Base-by-base conservation (phyloP, 495 filamentous ascomycete species). In the Clohesyomyces aquaticus region DNA sequence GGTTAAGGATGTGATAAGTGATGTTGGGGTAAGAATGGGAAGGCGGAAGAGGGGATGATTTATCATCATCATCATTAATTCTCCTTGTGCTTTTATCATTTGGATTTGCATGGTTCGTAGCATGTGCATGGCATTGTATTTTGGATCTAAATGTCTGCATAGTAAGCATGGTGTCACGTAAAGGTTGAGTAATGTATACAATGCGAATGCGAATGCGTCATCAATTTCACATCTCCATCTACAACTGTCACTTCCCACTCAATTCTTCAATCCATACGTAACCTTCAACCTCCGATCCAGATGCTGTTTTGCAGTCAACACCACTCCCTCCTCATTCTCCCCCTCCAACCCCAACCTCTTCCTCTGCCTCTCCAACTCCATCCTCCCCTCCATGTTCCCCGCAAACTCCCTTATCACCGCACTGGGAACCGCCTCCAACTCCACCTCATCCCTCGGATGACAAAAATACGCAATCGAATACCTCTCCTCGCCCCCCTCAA, bases 381-480 rank as follows among this genome's bases (percentile, higher is more conserved):
- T 70, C 73, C 65, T 66, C 64, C 19, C 68, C 59, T 29, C 27
- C 58, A 32, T 70, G 73, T 67, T 68, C 65, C 71, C 70, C 66
- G 43, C 76, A 77, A 73, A 68, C 52, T 67, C 72, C 51, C 59
- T 66, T 2, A 91, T 82, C 21, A 81, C 55, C 55, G 76, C 70
- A 69, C 93, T 94, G 21, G 94, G 93, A 64, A 98, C 88, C 4
- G 86, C 67, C 32, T 82, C 84, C 61, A 98, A 74, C 69, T 83
- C 76, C n/a, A 86, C 89, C 0, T 79, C 73, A 67, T 91, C 83
- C 19, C 87, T 76, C 12, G 93, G 94, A 76, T 98, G 93, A 66
- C 91, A 96, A 71, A 97, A 97, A 70, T 89, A 98, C 12, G 85
- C 94, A 62, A 98, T 87, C 52, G 87, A 91, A 73, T 96, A 97